A percentile compares a stretch with the other conserved stretches of the same genome.
These are phyloP conservation scores for Solanum tacnaense DNA, from an alignment of 257 asterid genomes.

Conservation along the genomic window DNA sequence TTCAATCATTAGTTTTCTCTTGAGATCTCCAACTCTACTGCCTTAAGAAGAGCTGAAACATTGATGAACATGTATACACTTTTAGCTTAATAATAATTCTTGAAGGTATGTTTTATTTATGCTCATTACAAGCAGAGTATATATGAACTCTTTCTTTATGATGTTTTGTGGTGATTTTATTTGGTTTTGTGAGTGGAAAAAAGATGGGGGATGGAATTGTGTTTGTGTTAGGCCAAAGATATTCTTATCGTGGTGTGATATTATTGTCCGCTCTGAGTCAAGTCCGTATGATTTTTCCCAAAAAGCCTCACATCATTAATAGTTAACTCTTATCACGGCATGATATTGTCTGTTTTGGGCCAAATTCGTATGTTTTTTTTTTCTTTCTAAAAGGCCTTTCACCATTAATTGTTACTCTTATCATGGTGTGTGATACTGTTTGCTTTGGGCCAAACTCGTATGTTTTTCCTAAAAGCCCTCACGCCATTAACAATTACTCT, in stretches of 20 bases:
- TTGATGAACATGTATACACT: background rate
- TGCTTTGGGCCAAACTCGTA: background rate
- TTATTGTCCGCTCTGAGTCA: background rate
- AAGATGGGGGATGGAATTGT: background rate
- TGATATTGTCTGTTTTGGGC: background rate
- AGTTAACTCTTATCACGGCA: background rate
- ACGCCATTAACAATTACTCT: background rate
- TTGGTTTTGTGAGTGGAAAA: background rate
- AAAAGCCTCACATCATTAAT: background rate
- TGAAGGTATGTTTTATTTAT: background rate
- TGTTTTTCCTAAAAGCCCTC: background rate
- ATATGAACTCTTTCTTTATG: background rate
- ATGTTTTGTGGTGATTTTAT: background rate
- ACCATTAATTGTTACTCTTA: background rate
- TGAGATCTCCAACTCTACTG: slow-evolving; percentile 34
- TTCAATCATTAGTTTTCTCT: background rate
- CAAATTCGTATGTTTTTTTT: too few relatives aligned
- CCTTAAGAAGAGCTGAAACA: background rate
- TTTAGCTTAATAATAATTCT: background rate
- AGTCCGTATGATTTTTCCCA: too few relatives aligned
- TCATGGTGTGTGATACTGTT: background rate
- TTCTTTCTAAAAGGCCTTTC: background rate
- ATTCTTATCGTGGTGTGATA: background rate
- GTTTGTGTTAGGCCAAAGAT: background rate
- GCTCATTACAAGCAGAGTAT: background rate